These are phyloP conservation scores for Colletotrichum limetticola DNA, from an alignment of 2,329 filamentous ascomycete genomes.

Conservation along the genomic window DNA sequence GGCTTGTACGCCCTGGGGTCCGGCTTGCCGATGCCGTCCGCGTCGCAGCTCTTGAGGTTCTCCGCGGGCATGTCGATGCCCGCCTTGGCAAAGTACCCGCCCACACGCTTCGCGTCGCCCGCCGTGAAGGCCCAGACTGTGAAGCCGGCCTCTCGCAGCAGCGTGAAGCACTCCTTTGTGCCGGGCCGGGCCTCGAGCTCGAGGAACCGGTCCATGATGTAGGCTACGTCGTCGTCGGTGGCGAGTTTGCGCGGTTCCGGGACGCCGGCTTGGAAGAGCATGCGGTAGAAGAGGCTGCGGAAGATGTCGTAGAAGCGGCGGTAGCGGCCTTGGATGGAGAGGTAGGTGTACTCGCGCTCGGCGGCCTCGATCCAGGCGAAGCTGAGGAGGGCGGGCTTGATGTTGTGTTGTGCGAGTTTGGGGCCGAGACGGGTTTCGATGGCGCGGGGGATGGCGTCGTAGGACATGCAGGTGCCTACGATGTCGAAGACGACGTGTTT, in stretches of 20 bases:
- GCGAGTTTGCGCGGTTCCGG: constrained; percentile 52
- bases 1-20: constrained; percentile 57
- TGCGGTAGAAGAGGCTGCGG: constrained; percentile 58
- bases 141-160: constrained; percentile 57
- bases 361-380: constrained; percentile 58
- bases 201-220: constrained; percentile 50
- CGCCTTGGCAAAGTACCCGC: constrained; percentile 61
- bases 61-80: constrained; percentile 61
- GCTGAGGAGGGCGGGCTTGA: constrained; percentile 55
- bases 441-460: constrained; percentile 53
- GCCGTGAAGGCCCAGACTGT: constrained; percentile 65
- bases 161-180: constrained; percentile 52
- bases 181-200: constrained; percentile 50
- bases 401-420: constrained; percentile 48
- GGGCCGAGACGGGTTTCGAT: constrained; percentile 54
- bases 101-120: constrained; percentile 59
- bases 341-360: constrained; percentile 61
- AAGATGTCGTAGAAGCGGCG: constrained; percentile 55
- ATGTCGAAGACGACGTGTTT: constrained; percentile 63
- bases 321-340: constrained; percentile 56
- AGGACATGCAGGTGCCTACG: constrained; percentile 62
- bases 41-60: constrained; percentile 64
- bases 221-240: constrained; percentile 53
- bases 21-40: constrained; percentile 60
- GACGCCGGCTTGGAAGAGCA: constrained; percentile 55